These are phyloP conservation scores for Moelleriella libera DNA, from an alignment of 2,329 filamentous ascomycete species.

Conservation along the genomic window DNA sequence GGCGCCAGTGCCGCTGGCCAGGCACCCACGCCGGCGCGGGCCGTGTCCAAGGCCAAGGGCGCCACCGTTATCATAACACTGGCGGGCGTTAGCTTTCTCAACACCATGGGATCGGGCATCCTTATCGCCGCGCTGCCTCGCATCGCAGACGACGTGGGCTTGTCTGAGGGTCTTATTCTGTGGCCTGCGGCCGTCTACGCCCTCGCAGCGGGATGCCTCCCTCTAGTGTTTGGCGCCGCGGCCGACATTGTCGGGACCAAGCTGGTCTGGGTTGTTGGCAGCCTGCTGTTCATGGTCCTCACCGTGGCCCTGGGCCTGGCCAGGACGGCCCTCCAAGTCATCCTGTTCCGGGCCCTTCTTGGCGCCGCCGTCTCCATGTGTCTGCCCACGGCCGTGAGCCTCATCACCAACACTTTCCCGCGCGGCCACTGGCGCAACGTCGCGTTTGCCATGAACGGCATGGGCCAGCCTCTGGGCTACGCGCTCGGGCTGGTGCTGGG, in stretches of 20 bases:
- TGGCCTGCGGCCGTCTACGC: constrained; percentile 17
- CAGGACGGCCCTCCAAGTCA: constrained; percentile 19
- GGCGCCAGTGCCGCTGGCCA: not conserved
- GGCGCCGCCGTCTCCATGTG: constrained; percentile 23
- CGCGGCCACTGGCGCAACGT: constrained; percentile 22
- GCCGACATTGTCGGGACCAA: constrained; percentile 22
- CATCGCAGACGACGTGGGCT: constrained; percentile 20
- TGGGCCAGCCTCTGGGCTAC: constrained; percentile 31
- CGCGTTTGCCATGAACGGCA: constrained; percentile 28
- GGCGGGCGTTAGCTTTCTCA: constrained; percentile 19
- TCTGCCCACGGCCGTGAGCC: constrained; percentile 20
- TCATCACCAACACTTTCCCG: constrained; percentile 22
- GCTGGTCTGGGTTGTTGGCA: constrained; percentile 18
- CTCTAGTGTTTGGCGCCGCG: constrained; percentile 21
- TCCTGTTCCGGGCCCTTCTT: constrained; percentile 19
- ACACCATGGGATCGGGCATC: constrained; percentile 21
- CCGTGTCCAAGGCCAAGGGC: constrained; percentile 11
- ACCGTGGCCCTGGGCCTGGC: constrained; percentile 19
- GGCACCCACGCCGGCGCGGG: not conserved
- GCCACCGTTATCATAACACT: constrained; percentile 17
- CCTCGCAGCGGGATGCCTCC: constrained; percentile 13
- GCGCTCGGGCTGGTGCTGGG: constrained; percentile 33
- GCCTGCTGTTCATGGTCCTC: constrained; percentile 16
- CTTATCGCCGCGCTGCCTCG: constrained; percentile 21
- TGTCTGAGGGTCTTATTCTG: constrained; percentile 14